phyloP scores from a whole-genome alignment of 495 filamentous ascomycete genomes.

The Durotheca rogersii region DNA sequence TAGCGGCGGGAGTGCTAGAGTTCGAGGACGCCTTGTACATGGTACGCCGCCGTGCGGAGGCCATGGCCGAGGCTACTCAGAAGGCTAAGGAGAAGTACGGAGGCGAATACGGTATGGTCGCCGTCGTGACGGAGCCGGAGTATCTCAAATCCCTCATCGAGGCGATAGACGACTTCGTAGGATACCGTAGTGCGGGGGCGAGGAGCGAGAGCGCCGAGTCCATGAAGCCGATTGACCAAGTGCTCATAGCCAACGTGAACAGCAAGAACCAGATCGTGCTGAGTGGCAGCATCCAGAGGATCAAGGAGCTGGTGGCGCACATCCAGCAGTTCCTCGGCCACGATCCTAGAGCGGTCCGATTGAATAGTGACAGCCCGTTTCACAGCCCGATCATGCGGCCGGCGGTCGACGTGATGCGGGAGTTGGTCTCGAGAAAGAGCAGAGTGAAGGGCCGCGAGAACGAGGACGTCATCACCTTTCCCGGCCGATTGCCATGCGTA shows the following conservation, averaged over 20 bases:
- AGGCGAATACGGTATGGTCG: slow-evolving; percentile 90
- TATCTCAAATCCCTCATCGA: slow-evolving; percentile 66
- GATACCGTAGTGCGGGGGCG: slow-evolving; percentile 59
- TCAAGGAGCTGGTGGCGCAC: slow-evolving; percentile 83
- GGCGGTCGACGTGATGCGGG: slow-evolving; percentile 69
- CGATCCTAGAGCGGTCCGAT: slow-evolving; percentile 81
- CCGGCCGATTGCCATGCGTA: slow-evolving; percentile 71
- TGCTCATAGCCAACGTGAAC: slow-evolving; percentile 93
- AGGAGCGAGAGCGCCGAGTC: slow-evolving; percentile 67
- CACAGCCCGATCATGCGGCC: slow-evolving; percentile 92
- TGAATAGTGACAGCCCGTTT: slow-evolving; percentile 90
- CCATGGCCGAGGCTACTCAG: slow-evolving; percentile 76
- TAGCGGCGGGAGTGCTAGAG: slow-evolving; percentile 72
- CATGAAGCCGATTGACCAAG: slow-evolving; percentile 74
- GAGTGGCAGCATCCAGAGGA: slow-evolving; percentile 80
- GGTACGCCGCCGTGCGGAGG: slow-evolving; percentile 76
- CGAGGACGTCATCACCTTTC: slow-evolving; percentile 64
- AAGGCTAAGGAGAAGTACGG: slow-evolving; percentile 61
- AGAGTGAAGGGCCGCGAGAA: slow-evolving; percentile 46
- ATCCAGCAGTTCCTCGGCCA: slow-evolving; percentile 90
- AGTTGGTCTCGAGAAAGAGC: slow-evolving; percentile 57
- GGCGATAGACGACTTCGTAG: slow-evolving; percentile 79
- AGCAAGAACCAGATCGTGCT: slow-evolving; percentile 94
- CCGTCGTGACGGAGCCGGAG: slow-evolving; percentile 79
- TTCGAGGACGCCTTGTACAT: slow-evolving; percentile 77